Base-by-base conservation (phyloP, 495 filamentous ascomycete species). In the Penicillium roqueforti region DNA sequence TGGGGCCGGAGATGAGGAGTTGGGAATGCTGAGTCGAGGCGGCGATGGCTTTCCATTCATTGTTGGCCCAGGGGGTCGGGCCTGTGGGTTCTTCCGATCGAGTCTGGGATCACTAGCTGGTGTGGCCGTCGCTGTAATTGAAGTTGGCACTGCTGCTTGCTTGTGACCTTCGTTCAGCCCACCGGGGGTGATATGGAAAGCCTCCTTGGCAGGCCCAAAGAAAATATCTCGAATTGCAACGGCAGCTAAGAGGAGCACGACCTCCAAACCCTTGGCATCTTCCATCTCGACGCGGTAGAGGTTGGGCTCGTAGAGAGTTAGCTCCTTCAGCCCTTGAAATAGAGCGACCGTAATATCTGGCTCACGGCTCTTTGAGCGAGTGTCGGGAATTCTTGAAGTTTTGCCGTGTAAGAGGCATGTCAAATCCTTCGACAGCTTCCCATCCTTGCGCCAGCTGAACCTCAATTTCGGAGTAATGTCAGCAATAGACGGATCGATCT, bases 281-380 rank as follows among this genome's bases (percentile, higher is more conserved):
- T 97, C 92, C 61, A 97, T 84, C 37, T 97, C 92, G 4, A 97
- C 87, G 1, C 93, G 78, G 41, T 86, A 85, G 25, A 97, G 75
- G 64, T 97, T 97, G 16, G 92, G 87, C 71, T 97, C 87, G 71
- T 96, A 96, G 37, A 98, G 74, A 13, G 92, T 95, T 28, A 97
- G 64, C 54, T 88, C 87, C 28, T 78, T 80, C 28, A 87, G 66
- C 1, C 75, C 70, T 31, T 77, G 69, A 75, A 92, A 96, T 51
- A 97, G 76, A 0, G 88, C 89, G 16, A 97, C 76, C 5, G 89
- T 91, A 57, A 97, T 97, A 71, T 97, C 93, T 8, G 93, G 92
- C 69, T 98, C 95, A 60, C 86, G 87, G 68, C 78, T 84, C 74
- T 88, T 91, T 62, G 82, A 76, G 54, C 79, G 80, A n/a, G 75